A percentile compares a stretch with the other conserved stretches of the same genome.
These are phyloP conservation scores for Tylopilus orsonianus DNA, from an alignment of 1,284 basidiomycete species.

Conservation along the genomic window DNA sequence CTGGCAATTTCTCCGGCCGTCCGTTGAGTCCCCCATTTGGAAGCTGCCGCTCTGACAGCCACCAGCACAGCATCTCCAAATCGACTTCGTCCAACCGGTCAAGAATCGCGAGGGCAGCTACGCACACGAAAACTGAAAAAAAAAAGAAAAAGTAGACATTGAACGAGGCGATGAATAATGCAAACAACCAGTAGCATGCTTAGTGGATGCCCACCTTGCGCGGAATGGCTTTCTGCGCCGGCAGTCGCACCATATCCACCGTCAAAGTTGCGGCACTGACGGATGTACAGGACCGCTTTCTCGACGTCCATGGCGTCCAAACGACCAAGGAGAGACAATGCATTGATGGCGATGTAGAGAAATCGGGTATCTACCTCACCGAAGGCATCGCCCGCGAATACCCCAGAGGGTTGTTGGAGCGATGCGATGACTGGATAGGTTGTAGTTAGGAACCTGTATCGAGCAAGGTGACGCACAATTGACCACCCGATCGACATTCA, in stretches of 20 bases:
- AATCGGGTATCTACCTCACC: conserved; percentile 95
- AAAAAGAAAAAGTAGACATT: not conserved
- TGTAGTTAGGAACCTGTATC: not conserved
- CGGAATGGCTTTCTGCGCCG: conserved; percentile 92
- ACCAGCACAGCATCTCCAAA: conserved; percentile 77
- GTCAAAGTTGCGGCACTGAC: conserved; percentile 88
- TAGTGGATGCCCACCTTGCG: conserved; percentile 62
- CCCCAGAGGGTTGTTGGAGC: conserved; percentile 81
- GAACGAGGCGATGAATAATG: not conserved
- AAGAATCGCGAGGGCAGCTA: conserved; percentile 85
- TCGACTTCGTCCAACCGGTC: conserved; percentile 80
- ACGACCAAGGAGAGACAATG: conserved; percentile 78
- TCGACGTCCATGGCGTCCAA: conserved; percentile 64
- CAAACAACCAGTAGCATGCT: not conserved
- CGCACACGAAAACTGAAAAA: conserved; percentile 81
- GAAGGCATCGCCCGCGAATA: conserved; percentile 88
- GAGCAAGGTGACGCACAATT: conserved; percentile 51
- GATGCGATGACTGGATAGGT: conserved; percentile 70
- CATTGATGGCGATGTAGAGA: conserved; percentile 81
- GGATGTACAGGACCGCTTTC: conserved; percentile 73
- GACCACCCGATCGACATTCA: conserved; percentile 71
- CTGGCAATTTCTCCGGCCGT: conserved; percentile 96
- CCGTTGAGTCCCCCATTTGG: conserved; percentile 95
- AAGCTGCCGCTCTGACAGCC: conserved; percentile 92
- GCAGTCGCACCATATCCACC: conserved; percentile 86